These are phyloP conservation scores for Monosporozyma unispora DNA, from an alignment of 805 yeast species.

Conservation along the genomic window DNA sequence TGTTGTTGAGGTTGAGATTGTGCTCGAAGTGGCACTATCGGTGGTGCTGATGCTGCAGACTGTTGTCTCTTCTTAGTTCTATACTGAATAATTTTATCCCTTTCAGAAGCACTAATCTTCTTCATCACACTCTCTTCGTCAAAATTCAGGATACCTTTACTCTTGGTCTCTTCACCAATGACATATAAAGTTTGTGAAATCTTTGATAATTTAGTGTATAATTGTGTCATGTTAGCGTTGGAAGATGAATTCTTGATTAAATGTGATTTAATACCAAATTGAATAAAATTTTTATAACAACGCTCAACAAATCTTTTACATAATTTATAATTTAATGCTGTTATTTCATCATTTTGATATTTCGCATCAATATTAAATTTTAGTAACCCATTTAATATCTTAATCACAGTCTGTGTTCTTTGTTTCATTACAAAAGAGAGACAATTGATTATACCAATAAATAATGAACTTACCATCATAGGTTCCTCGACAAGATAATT, in stretches of 20 bases:
- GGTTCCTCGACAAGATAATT: constrained; percentile 46
- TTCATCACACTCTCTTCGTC: constrained; percentile 13
- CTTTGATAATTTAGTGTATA: constrained; percentile 23
- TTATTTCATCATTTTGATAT: constrained; percentile 37
- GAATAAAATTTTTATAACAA: constrained; percentile 38
- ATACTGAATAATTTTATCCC: constrained; percentile 10
- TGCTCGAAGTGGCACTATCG: constrained; percentile 7
- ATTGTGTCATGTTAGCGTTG: constrained; percentile 14
- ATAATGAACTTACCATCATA: constrained; percentile 46
- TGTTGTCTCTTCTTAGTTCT: constrained; percentile 2
- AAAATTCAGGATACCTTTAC: constrained; percentile 26
- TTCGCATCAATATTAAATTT: constrained; percentile 52
- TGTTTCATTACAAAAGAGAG: constrained; percentile 53
- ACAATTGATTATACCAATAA: constrained; percentile 62
- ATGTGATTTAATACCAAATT: constrained; percentile 33
- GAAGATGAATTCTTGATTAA: constrained; percentile 21
- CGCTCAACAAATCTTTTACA: constrained; percentile 58
- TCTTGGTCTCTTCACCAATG: constrained; percentile 30
- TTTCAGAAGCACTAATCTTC: constrained; percentile 19
- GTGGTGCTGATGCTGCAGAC: constrained; percentile 10
- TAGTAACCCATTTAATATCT: constrained; percentile 50
- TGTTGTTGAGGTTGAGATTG: not conserved
- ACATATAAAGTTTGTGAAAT: constrained; percentile 28
- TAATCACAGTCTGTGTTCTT: constrained; percentile 50
- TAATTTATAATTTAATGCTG: constrained; percentile 38